These are phyloP conservation scores for Colletotrichum nymphaeae DNA, from an alignment of 2,329 filamentous ascomycete genomes.

Conservation along the genomic window DNA sequence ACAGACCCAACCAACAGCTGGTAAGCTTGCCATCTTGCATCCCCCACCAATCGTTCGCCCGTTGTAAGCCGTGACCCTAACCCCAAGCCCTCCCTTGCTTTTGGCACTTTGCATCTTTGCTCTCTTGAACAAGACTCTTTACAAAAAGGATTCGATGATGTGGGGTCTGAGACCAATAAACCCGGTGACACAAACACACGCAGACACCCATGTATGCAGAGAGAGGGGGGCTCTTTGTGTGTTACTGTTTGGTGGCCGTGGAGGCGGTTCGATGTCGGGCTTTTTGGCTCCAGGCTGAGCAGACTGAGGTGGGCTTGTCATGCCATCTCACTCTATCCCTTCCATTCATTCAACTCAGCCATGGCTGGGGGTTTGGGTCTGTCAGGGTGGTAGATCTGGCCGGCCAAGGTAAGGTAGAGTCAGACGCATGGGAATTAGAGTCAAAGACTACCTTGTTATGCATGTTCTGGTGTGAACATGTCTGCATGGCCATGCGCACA, in stretches of 20 bases:
- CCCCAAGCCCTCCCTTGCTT: conserved; percentile 4
- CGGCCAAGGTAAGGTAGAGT: not conserved
- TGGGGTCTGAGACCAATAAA: not conserved
- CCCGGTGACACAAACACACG: not conserved
- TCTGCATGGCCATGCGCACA: not conserved
- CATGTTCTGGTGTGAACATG: not conserved
- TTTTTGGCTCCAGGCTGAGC: not conserved
- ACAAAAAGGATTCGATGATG: conserved; percentile 11
- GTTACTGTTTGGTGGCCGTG: not conserved
- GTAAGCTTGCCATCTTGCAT: not conserved
- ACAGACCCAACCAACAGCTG: conserved; percentile 1
- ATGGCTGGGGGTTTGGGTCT: conserved; percentile 16
- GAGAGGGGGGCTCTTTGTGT: conserved; percentile 15
- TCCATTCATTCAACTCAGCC: conserved; percentile 27
- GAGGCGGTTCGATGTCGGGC: no score
- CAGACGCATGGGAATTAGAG: conserved; percentile 20
- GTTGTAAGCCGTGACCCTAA: not conserved
- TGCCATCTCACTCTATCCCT: conserved; percentile 10
- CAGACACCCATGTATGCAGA: not conserved
- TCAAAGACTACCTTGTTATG: not conserved
- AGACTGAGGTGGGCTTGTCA: conserved; percentile 8
- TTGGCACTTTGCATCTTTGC: not conserved
- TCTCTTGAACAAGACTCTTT: conserved; percentile 1
- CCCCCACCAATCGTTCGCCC: conserved; percentile 20
- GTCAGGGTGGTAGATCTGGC: not conserved